Evolutionary conservation across 2,329 filamentous ascomycete species (phyloP).

Genomic region (Ophiostoma sp.): DNA sequence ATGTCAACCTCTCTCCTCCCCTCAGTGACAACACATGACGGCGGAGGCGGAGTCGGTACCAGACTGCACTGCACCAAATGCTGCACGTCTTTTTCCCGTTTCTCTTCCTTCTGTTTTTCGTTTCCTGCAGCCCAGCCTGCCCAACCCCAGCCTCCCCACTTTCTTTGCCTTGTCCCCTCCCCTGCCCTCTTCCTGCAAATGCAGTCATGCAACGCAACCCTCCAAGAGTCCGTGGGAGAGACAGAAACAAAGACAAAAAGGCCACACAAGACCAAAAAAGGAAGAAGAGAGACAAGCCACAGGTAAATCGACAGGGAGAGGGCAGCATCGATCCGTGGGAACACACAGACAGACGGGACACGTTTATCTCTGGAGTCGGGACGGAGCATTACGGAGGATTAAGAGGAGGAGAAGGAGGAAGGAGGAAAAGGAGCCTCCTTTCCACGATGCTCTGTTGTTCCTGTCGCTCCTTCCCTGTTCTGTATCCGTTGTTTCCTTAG

Average conservation of each 20-base stretch:
- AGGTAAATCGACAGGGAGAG: not conserved
- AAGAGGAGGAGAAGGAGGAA: not conserved
- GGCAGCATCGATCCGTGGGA: constrained; percentile 1
- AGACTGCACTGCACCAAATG: not conserved
- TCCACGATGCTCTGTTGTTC: not conserved
- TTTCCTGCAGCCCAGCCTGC: constrained; percentile 8
- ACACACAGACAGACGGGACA: not conserved
- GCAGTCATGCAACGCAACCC: constrained; percentile 3
- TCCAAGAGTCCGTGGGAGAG: not conserved
- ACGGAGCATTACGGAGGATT: not conserved
- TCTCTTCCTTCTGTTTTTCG: not conserved
- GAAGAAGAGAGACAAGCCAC: not conserved
- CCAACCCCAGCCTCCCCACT: not conserved
- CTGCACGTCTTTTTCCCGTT: not conserved
- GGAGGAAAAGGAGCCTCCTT: not conserved
- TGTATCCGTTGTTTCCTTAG: not conserved
- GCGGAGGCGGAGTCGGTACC: not conserved
- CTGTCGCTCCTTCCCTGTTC: not conserved
- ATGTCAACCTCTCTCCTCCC: not conserved
- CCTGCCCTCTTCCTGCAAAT: too few relatives aligned
- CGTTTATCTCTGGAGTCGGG: not conserved
- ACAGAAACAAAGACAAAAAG: not conserved
- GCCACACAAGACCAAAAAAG: not conserved
- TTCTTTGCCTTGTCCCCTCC: too few relatives aligned
- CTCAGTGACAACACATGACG: not conserved